phyloP scores from a whole-genome alignment of 306 rosid species.

The Coriaria nepalensis region DNA sequence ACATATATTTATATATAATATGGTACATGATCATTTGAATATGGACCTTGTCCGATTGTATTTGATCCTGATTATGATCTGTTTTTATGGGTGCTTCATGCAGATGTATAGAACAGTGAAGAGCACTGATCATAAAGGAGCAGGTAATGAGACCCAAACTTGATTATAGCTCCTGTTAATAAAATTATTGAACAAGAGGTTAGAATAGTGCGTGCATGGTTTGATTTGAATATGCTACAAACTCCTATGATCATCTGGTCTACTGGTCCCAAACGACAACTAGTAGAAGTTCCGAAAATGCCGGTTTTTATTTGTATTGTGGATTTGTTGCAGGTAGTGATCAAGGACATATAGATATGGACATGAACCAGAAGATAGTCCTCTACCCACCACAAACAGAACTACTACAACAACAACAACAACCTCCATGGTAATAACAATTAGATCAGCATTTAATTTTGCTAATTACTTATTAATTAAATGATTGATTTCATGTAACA shows the following conservation, averaged over 20 bases:
- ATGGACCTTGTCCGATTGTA: too few species aligned
- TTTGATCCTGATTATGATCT: too few species aligned
- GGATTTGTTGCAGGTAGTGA: slow-evolving; percentile 30
- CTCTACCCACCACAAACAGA: slow-evolving; percentile 11
- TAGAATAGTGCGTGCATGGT: slow-evolving; percentile 6
- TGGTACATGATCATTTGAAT: too few species aligned
- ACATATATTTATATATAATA: too few species aligned
- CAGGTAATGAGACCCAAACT: slow-evolving; percentile 36
- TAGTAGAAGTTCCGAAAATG: slow-evolving; percentile 33
- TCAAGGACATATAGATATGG: slow-evolving; percentile 28
- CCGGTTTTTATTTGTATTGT: slow-evolving; percentile 20
- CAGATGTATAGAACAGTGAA: slow-evolving; percentile 99
- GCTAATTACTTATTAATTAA: too few species aligned
- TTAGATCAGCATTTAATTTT: not conserved
- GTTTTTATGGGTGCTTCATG: slow-evolving; percentile 25
- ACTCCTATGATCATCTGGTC: slow-evolving; percentile 27
- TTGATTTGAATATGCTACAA: slow-evolving; percentile 28
- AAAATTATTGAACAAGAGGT: too few species aligned
- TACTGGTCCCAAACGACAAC: slow-evolving; percentile 19
- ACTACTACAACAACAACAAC: slow-evolving; percentile 10
- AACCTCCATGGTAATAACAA: slow-evolving; percentile 23
- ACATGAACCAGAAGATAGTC: slow-evolving; percentile 27
- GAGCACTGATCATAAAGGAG: slow-evolving; percentile 56
- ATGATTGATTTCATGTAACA: too few species aligned
- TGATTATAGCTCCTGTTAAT: too few species aligned